Evolutionary conservation across 495 filamentous ascomycete species (phyloP).

Genomic region (Astrothelium macrocarpum): DNA sequence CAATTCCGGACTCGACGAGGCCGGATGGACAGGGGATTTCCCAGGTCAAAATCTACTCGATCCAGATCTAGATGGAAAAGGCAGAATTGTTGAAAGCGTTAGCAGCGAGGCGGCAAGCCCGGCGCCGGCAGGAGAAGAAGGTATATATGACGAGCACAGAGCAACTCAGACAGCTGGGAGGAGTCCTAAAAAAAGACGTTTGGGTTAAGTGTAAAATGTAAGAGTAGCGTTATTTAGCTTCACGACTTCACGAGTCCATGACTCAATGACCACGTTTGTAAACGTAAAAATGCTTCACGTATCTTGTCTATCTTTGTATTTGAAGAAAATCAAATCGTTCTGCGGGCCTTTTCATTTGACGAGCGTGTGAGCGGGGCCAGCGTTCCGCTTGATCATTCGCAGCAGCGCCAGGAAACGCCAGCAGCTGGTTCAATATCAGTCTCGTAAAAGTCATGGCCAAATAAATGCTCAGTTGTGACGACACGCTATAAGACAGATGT

Average conservation of each 20-base stretch:
- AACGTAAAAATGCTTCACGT: too few species aligned
- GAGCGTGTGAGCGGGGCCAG: too few species aligned
- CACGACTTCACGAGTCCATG: conserved; percentile 1
- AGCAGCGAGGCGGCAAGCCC: conserved; percentile 27
- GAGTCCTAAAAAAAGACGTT: background rate
- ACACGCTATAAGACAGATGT: too few species aligned
- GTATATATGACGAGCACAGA: background rate
- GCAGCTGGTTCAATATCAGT: too few species aligned
- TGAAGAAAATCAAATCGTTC: too few species aligned
- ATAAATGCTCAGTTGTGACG: too few species aligned
- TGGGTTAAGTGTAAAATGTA: background rate
- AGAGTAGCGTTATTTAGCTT: background rate
- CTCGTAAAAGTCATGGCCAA: too few species aligned
- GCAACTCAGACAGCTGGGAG: background rate
- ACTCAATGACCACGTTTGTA: too few species aligned
- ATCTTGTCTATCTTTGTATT: too few species aligned
- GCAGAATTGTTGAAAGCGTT: conserved; percentile 24
- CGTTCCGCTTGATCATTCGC: too few species aligned
- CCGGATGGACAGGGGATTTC: background rate
- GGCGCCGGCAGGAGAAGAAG: conserved; percentile 18
- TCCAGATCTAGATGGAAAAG: background rate
- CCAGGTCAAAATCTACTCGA: conserved; percentile 12
- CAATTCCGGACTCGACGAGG: conserved; percentile 1
- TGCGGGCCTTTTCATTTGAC: too few species aligned
- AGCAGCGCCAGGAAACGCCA: too few species aligned